Evolutionary conservation across 306 rosid species (phyloP).

Genomic region (Citrullus mucosospermus): DNA sequence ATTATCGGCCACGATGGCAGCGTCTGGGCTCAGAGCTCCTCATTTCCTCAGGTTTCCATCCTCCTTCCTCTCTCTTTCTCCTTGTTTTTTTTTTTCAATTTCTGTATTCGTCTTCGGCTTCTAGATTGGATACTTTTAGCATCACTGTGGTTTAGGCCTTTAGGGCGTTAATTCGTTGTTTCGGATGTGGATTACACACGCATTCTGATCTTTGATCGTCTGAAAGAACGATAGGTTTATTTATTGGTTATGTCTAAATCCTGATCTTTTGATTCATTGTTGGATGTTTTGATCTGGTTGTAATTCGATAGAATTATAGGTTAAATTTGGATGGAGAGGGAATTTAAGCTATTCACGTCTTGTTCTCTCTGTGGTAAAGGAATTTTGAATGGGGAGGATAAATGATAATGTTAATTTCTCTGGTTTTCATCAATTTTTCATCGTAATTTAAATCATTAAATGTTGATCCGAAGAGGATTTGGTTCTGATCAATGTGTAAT

Average conservation of each 20-base stretch:
- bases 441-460: neutral
- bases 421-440: neutral
- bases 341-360: neutral
- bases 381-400: neutral
- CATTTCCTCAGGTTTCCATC: constrained; percentile 57
- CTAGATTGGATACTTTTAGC: neutral
- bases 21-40: constrained; percentile 80
- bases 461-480: neutral
- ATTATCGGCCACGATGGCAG: constrained; percentile 73
- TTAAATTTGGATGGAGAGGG: neutral
- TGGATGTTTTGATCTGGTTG: neutral
- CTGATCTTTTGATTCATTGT: neutral
- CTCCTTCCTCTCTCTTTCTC: neutral
- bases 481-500: neutral
- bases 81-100: too few species aligned
- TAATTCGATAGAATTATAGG: neutral
- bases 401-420: neutral
- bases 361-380: neutral
- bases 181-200: neutral
- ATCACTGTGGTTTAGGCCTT: neutral
- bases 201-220: neutral
- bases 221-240: neutral
- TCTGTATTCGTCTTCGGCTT: neutral
- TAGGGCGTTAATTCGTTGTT: neutral
- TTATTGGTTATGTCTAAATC: neutral